A percentile compares a stretch with the other conserved stretches of the same genome.
These are phyloP conservation scores for Aspergillus arachidicola DNA, from an alignment of 2,329 filamentous ascomycete species.

Conservation along the genomic window DNA sequence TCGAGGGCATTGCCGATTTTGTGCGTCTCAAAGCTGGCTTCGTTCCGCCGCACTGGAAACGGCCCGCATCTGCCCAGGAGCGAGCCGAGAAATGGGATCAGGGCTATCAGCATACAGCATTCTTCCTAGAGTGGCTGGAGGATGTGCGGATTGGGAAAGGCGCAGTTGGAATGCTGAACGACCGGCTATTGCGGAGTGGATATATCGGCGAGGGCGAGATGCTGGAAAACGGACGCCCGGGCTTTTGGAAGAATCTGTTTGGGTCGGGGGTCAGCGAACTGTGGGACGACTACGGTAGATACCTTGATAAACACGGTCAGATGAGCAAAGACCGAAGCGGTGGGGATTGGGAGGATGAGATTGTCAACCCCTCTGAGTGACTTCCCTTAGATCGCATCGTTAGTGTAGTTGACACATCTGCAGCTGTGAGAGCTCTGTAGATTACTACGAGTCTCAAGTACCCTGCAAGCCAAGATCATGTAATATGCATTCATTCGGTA, in stretches of 20 bases:
- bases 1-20: conserved; percentile 93
- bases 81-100: conserved; percentile 72
- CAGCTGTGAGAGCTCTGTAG: neutral
- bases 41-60: conserved; percentile 81
- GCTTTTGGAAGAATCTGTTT: conserved; percentile 55
- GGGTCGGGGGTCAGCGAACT: conserved; percentile 67
- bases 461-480: neutral
- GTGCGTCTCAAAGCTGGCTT: conserved; percentile 75
- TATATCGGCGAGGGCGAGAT: conserved; percentile 33
- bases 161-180: conserved; percentile 64
- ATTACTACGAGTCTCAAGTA: neutral
- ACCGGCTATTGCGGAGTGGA: conserved; percentile 38
- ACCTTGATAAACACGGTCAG: conserved; percentile 42
- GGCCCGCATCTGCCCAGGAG: conserved; percentile 48
- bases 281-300: conserved; percentile 71
- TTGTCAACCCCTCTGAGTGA: conserved; percentile 20
- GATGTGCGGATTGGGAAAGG: conserved; percentile 63
- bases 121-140: conserved; percentile 87
- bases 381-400: too few species aligned
- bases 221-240: neutral
- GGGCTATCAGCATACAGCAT: conserved; percentile 89
- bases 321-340: conserved; percentile 9
- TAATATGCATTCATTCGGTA: conserved; percentile 24
- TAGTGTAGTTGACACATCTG: neutral
- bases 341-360: conserved; percentile 32